Evolutionary conservation across 2,329 filamentous ascomycete genomes (phyloP), one percentile per base, ranked within the genome.

Genomic region (Xylaria sp.): DNA sequence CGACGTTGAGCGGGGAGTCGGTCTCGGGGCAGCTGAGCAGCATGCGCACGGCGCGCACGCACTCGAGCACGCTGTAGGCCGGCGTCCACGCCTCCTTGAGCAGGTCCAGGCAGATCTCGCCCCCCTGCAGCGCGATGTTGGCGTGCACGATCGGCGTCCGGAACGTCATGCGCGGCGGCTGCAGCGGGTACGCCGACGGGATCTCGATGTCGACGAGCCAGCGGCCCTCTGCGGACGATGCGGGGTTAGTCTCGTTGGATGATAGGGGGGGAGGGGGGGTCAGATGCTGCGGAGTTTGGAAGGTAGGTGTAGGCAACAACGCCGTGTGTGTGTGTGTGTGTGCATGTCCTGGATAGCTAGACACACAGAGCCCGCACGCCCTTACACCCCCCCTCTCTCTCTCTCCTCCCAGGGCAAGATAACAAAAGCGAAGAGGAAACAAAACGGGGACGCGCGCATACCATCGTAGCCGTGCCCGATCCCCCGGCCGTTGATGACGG

Each of bases 31-130:
- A 84, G 21, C 75, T 79, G 53, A 91, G 76, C 64, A 94, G 78
- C 76, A 89, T 82, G 62, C 89, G 83, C 60, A 93, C 82, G 43
- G 85, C 85, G 64, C 89, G 87, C 66, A 93, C 76, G 57, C 87
- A 89, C 66, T 88, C 84, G 34, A 88, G 82, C 18, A 97, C 81
- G 39, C 88, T 92, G 72, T 96, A 94, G 17, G 91, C 86, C 1
- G 92, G 90, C 54, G 90, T 89, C 93, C 93, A 97, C 17, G 82
- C 82, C 50, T 87, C 82, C 68, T 82, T 82, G 55, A 99, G 80
- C 58, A 97, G 81, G 69, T 97, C 94, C 22, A 97, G 84, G 72
- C 94, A 99, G 69, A 99, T 94, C 74, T 97, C 92, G 63, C 94
- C 94, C 2, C 85, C 92, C 63, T 80, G 65, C 59, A 83, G 77